These are phyloP conservation scores for Saprolegnia diclina DNA, from an alignment of 352 stramenopile genomes.

Conservation along the genomic window DNA sequence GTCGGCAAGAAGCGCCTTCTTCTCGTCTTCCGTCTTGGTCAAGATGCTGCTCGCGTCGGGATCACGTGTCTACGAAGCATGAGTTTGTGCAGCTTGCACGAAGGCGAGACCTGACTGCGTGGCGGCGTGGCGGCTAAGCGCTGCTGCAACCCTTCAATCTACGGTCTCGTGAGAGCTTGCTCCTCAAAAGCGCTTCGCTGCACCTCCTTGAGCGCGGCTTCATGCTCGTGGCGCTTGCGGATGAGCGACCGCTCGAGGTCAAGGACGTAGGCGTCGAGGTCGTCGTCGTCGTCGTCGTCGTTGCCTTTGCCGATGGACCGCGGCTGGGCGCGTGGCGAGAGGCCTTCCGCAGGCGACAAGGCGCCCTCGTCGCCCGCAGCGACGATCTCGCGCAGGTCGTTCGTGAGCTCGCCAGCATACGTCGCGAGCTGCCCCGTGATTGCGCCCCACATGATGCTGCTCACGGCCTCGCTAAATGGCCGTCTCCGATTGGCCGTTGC, in stretches of 20 bases:
- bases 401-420: conserved; percentile 22
- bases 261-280: conserved; percentile 16
- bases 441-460: conserved; percentile 21
- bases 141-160: background rate
- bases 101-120: no score
- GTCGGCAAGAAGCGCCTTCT: background rate
- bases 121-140: no score
- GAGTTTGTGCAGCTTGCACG: no score
- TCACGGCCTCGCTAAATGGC: background rate
- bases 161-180: background rate
- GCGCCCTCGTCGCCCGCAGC: background rate
- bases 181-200: background rate
- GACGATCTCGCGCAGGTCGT: conserved; percentile 26
- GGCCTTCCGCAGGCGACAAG: background rate
- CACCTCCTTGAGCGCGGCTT: conserved; percentile 16
- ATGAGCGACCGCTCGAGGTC: conserved; percentile 24
- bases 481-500: conserved; percentile 7
- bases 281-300: conserved; percentile 6
- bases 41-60: no score
- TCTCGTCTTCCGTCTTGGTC: background rate
- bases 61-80: background rate
- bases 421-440: conserved; percentile 19
- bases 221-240: conserved; percentile 19
- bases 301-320: background rate
- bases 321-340: background rate